Conservation (phyloP, 177 flowering plant genomes). For the Vitis hybrid region DNA sequence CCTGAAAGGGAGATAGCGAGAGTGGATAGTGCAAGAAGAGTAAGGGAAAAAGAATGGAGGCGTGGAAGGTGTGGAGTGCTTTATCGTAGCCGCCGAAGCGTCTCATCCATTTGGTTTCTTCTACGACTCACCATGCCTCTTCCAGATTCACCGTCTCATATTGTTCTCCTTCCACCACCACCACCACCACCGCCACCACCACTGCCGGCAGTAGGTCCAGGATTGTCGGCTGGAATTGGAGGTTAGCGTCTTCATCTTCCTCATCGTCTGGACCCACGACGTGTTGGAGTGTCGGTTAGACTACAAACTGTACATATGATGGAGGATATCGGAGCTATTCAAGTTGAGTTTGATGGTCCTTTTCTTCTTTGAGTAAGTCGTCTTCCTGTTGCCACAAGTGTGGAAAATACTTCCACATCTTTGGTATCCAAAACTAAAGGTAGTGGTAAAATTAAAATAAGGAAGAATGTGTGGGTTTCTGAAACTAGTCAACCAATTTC, state of each 20-base stretch:
- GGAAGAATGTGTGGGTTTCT: conserved; percentile 21
- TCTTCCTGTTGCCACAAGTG: conserved; percentile 18
- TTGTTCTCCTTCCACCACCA: conserved; percentile 24
- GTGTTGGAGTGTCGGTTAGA: conserved; percentile 28
- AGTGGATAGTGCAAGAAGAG: neutral
- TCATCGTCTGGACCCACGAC: conserved; percentile 11
- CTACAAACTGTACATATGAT: conserved; percentile 29
- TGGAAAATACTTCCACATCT: conserved; percentile 22
- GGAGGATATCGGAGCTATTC: conserved; percentile 44
- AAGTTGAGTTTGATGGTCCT: conserved; percentile 42
- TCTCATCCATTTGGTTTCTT: conserved; percentile 22
- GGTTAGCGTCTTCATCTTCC: conserved; percentile 29
- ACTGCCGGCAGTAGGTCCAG: conserved; percentile 1
- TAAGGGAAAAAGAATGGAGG: conserved; percentile 29
- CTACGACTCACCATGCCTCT: conserved; percentile 18
- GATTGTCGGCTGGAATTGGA: conserved; percentile 13
- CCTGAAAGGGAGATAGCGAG: neutral
- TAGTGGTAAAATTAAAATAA: conserved; percentile 28
- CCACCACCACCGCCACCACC: conserved; percentile 6
- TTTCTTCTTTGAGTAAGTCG: conserved; percentile 26
- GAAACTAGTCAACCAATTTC: conserved; percentile 25
- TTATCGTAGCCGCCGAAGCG: conserved; percentile 22
- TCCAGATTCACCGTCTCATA: conserved; percentile 11
- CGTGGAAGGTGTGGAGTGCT: conserved; percentile 26
- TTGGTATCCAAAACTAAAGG: conserved; percentile 18